Base-by-base conservation (phyloP, 306 rosid genomes). In the Pachyrhizus erosus region DNA sequence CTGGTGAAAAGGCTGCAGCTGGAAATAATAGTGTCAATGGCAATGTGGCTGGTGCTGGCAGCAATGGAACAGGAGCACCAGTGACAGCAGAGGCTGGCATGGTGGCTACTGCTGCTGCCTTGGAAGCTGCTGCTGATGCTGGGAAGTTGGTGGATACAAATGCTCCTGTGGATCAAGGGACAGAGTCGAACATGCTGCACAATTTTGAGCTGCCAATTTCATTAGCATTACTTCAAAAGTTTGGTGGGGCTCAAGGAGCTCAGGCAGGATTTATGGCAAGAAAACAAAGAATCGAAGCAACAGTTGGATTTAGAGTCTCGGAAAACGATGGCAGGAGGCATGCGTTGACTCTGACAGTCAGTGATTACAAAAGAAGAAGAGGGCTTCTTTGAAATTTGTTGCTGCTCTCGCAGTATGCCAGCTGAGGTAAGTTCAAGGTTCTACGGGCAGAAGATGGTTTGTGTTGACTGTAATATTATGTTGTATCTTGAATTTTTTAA, bases 101-200 rank as follows among this genome's bases (percentile, higher is more conserved):
- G 87, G 93, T 78, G 27, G 94, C 95, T 61, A 89, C 98, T 10
- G 97, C 86, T 9, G 98, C 92, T 1, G 98, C 95, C 72, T 80
- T 94, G 84, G 90, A 86, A 84, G 98, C 98, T 15, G 98, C 97
- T 26, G 95, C 95, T 8, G 95, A 11, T 73, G 98, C 98, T 4
- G 98, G 98, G 61, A 94, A 92, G 90, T 80, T 94, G 73, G 89
- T 94, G 7, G 98, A 94, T 77, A 94, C 95, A 0, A 77, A 64
- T 70, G 97, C 98, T 40, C 98, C 98, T 0, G 97, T 94, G 84
- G 97, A 94, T 87, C 93, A 86, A 87, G 97, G 95, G 34, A 94
- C 91, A 10, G 92, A 82, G 33, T 86, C 97, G 10, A 87, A 92
- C 82, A 2, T 79, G 76, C 85, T 89, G 89, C 95, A 92, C 84